Percentiles rank a stretch among this genome's conserved stretches.
phyloP scores from a whole-genome alignment of 2,329 filamentous ascomycete genomes.

The Colletotrichum abscissum region DNA sequence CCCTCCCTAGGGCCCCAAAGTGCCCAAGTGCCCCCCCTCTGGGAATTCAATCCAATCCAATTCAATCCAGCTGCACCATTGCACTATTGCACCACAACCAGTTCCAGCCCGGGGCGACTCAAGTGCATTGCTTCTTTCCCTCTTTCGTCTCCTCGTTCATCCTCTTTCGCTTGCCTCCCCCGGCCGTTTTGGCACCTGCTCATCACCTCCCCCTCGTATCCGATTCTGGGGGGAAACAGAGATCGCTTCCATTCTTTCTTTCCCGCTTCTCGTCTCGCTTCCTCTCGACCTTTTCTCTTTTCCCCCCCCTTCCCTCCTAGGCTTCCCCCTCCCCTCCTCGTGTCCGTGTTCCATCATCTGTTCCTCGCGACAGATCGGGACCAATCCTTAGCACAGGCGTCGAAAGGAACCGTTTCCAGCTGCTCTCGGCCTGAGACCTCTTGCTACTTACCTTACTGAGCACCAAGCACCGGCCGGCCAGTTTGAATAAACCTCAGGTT shows the following conservation, averaged over 20 bases:
- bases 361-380: constrained; percentile 21
- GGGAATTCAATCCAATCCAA: not conserved
- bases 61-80: not conserved
- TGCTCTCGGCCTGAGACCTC: constrained; percentile 22
- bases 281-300: constrained; percentile 6
- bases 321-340: not conserved
- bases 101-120: not conserved
- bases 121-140: constrained; percentile 20
- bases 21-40: not conserved
- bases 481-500: not conserved
- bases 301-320: not conserved
- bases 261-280: constrained; percentile 26
- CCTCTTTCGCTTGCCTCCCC: constrained; percentile 12
- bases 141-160: constrained; percentile 3
- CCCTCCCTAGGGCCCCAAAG: too few relatives aligned
- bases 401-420: constrained; percentile 16
- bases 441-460: not conserved
- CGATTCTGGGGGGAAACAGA: constrained; percentile 34
- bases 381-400: constrained; percentile 7
- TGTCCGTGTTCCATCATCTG: constrained; percentile 18
- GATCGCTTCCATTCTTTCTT: constrained; percentile 22
- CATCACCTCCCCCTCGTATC: constrained; percentile 29
- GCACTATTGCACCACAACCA: not conserved
- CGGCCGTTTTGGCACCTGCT: not conserved
- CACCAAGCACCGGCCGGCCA: not conserved